Conservation (phyloP, 2,329 filamentous ascomycete species). For the Colletotrichum tamarilloi region DNA sequence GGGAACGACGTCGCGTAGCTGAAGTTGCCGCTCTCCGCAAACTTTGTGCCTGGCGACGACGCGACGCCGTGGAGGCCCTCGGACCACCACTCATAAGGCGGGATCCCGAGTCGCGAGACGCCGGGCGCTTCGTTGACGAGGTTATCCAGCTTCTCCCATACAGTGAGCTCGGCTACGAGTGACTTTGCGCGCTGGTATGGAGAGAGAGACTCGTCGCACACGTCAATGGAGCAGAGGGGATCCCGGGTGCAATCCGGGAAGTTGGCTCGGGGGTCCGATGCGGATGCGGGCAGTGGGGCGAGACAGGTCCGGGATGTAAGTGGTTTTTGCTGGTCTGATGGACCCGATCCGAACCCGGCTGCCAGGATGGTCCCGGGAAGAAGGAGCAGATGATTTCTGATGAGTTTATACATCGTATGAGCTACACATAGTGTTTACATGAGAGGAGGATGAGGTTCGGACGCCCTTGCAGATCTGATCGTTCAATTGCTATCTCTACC, state of each 20-base stretch:
- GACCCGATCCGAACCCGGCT: not conserved
- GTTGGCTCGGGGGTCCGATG: not conserved
- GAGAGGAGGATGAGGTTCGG: not conserved
- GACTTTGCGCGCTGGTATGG: constrained; percentile 55
- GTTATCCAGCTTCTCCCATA: constrained; percentile 65
- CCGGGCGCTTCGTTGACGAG: constrained; percentile 54
- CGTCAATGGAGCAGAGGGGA: constrained; percentile 43
- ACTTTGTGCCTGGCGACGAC: constrained; percentile 63
- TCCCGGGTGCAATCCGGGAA: constrained; percentile 42
- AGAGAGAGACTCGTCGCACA: constrained; percentile 59
- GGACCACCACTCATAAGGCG: constrained; percentile 70
- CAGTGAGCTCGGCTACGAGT: constrained; percentile 61
- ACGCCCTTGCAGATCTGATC: not conserved
- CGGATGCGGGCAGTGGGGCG: not conserved
- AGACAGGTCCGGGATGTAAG: constrained; percentile 10
- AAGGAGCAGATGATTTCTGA: not conserved
- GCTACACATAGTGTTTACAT: not conserved
- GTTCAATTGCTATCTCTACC: not conserved
- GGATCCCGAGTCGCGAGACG: constrained; percentile 65
- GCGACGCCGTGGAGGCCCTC: constrained; percentile 73
- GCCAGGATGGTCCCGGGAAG: not conserved
- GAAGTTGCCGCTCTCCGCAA: constrained; percentile 61
- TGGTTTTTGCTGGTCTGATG: not conserved
- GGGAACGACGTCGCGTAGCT: constrained; percentile 74
- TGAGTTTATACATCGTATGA: not conserved